phyloP scores from a whole-genome alignment of 1,284 basidiomycete genomes.

The Sanguinoderma infundibulare region DNA sequence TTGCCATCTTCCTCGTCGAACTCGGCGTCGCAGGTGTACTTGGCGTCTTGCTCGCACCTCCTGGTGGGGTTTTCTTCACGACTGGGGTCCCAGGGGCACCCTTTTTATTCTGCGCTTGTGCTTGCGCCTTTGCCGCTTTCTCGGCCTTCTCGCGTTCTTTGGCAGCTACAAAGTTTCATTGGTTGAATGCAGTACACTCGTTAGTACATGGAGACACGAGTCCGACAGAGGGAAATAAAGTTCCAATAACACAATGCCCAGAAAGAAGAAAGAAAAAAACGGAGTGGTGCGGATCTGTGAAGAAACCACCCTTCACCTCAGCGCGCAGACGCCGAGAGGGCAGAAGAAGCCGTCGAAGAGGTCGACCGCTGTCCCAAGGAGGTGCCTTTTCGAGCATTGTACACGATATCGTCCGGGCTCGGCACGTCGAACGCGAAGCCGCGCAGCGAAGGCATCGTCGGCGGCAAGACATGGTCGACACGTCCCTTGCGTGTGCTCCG shows the following conservation, averaged over 20 bases:
- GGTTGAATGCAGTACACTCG: constrained; percentile 41
- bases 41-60: constrained; percentile 41
- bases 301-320: constrained; percentile 17
- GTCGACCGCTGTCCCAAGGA: constrained; percentile 49
- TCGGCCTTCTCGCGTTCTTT: constrained; percentile 78
- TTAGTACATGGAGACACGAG: constrained; percentile 34
- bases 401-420: constrained; percentile 88
- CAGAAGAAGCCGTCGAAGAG: constrained; percentile 30
- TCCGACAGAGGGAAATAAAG: constrained; percentile 29
- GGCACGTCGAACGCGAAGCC: constrained; percentile 77
- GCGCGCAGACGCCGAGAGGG: constrained; percentile 18
- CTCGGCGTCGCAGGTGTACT: constrained; percentile 25
- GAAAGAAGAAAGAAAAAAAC: constrained; percentile 21
- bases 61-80: constrained; percentile 49
- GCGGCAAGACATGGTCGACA: not conserved
- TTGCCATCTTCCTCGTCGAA: constrained; percentile 21
- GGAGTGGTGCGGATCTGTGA: constrained; percentile 2
- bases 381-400: constrained; percentile 80
- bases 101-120: constrained; percentile 49
- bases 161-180: constrained; percentile 60
- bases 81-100: constrained; percentile 45
- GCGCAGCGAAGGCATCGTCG: constrained; percentile 35
- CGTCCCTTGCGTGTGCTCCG: not conserved
- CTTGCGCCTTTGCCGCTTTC: constrained; percentile 46
- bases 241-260: constrained; percentile 40